Percentiles rank a stretch among this genome's conserved stretches.
Conservation (phyloP, 1,139 yeast species). For the Saccharomyces pastorianus region DNA sequence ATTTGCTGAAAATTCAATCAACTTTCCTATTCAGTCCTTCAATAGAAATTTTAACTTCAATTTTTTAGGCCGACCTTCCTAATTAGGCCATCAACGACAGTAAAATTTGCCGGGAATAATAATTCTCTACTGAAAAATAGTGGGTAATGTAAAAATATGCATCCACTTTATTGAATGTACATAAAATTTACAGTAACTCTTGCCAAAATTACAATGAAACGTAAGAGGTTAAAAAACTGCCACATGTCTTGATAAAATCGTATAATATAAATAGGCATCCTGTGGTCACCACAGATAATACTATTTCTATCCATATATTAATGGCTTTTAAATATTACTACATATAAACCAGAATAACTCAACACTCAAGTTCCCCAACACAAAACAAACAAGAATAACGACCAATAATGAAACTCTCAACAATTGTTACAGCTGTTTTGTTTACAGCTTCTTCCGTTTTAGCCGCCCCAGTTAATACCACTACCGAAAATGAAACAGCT, state of each 20-base stretch:
- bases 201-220: background rate
- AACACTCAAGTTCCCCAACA: no score
- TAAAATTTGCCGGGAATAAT: background rate
- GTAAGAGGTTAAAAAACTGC: background rate
- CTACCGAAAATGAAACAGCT: constrained; percentile 2
- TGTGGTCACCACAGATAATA: background rate
- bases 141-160: background rate
- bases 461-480: background rate
- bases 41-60: background rate
- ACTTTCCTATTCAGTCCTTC: background rate
- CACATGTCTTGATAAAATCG: no score
- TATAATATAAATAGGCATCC: background rate
- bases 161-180: background rate
- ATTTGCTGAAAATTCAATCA: background rate
- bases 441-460: background rate
- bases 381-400: no score
- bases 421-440: background rate
- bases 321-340: background rate
- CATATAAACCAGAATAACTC: background rate
- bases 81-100: constrained; percentile 1
- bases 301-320: no score
- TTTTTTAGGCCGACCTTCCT: background rate
- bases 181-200: background rate
- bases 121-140: background rate
- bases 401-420: background rate